Percentiles rank a stretch among this genome's conserved stretches.
phyloP scores from a whole-genome alignment of 352 stramenopile genomes.

The Pythium dissimile region DNA sequence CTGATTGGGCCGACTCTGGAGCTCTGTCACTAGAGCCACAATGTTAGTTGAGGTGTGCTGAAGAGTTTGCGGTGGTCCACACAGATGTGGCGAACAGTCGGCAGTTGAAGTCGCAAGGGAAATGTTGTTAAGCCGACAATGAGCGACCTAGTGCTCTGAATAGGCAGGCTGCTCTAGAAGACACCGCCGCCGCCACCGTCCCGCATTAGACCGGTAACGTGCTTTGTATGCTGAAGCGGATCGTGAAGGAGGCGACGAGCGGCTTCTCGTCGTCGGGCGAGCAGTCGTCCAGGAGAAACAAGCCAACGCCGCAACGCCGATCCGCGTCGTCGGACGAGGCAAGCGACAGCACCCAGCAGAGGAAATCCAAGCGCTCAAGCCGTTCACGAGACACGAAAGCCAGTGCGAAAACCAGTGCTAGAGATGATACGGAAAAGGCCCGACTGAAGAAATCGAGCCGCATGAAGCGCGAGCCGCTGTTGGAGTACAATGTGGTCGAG shows the following conservation, averaged over 20 bases:
- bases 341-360: background rate
- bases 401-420: background rate
- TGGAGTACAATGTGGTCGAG: constrained; percentile 44
- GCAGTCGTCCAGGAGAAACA: constrained; percentile 14
- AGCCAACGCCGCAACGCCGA: background rate
- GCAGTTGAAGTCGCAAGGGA: background rate
- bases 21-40: too few relatives aligned
- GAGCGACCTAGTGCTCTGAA: too few relatives aligned
- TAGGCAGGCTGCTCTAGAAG: background rate
- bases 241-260: constrained; percentile 27
- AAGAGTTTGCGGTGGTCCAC: background rate
- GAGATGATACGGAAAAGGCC: constrained; percentile 2
- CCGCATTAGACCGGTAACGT: too few relatives aligned
- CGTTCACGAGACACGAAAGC: background rate
- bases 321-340: constrained; percentile 3
- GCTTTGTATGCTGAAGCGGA: constrained; percentile 35
- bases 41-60: too few relatives aligned
- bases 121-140: too few relatives aligned
- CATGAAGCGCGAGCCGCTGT: constrained; percentile 51
- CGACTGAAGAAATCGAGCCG: constrained; percentile 24
- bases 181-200: too few relatives aligned
- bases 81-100: background rate
- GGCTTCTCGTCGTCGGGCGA: constrained; percentile 25
- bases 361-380: background rate
- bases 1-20: too few relatives aligned